phyloP scores from a whole-genome alignment of 192 early-diverging fungal genomes.

The Physocladia obscura region DNA sequence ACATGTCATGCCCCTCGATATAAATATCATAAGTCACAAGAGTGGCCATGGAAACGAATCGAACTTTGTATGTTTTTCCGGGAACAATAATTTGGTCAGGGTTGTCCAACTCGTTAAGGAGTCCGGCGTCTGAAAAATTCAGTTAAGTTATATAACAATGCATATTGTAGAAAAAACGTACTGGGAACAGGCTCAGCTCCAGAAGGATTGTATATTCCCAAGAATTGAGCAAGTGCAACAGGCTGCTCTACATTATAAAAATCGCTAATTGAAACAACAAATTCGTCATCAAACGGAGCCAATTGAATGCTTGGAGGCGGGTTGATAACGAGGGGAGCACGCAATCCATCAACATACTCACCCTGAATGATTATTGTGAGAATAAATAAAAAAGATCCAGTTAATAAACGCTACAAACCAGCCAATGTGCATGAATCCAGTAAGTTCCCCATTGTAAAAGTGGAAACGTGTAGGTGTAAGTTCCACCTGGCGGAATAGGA shows the following conservation, averaged over 20 bases:
- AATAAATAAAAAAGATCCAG: conserved; percentile 8
- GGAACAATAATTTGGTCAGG: conserved; percentile 56
- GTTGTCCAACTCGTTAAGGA: conserved; percentile 62
- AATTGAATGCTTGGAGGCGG: conserved; percentile 45
- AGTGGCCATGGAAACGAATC: conserved; percentile 80
- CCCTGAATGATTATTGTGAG: conserved; percentile 2
- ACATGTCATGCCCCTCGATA: conserved; percentile 76
- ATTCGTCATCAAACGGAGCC: conserved; percentile 40
- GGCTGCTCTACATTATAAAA: conserved; percentile 72
- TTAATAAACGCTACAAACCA: conserved; percentile 15
- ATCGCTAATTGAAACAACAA: conserved; percentile 48
- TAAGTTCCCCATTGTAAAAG: conserved; percentile 76
- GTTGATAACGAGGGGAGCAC: conserved; percentile 70
- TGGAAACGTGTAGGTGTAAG: conserved; percentile 70
- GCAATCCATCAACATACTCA: conserved; percentile 82
- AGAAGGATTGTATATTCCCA: conserved; percentile 64
- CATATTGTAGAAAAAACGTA: conserved; percentile 4
- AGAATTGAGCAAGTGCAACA: conserved; percentile 53
- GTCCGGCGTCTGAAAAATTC: conserved; percentile 45
- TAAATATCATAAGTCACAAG: conserved; percentile 73
- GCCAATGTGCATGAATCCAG: conserved; percentile 79
- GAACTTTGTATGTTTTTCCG: conserved; percentile 80
- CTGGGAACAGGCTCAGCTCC: conserved; percentile 65
- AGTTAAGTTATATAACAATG: background rate
- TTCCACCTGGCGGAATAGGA: conserved; percentile 64